Base-by-base conservation (phyloP, 305 asterid genomes). In the Fraxinus platypoda region DNA sequence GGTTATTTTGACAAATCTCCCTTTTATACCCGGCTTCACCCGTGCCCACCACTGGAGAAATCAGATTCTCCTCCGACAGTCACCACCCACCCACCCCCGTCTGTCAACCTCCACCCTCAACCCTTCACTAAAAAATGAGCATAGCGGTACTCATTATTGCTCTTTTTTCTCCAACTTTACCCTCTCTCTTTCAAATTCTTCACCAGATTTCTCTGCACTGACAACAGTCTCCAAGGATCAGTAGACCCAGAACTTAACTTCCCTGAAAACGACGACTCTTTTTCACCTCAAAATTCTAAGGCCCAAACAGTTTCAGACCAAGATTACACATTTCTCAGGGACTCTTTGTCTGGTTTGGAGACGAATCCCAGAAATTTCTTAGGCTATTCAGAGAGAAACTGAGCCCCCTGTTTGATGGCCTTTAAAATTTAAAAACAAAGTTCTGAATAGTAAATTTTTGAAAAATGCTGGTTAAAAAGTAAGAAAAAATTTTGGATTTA, bases 311-410 rank as follows among this genome's bases (percentile, higher is more conserved):
- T 91, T 83, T 86, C 97, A 3, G 78, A 91, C 4, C 87, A 88
- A 54, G 98, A 93, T 49, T 83, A 91, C 57, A 84, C 80, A 6
- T 86, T 94, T 77, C 78, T 94, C 74, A 83, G 76, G 87, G 92
- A 90, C 72, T 86, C 97, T 21, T 43, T 91, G 81, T 81, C 86
- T 77, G 90, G 62, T 84, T 94, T 75, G 95, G 97, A 13, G 93
- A 90, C 77, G 88, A 89, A 85, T 89, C 97, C 82, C 95, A 89
- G 89, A 93, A 86, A 85, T 89, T 88, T 77, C 93, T 95, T 75
- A 89, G 99, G 89, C 87, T 79, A 78, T 94, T 90, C 81, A 91
- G 99, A 87, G 87, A 85, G 81, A 92, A 90, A 76, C 90, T 95
- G 70, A 31, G 34, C 34, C 5, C 5, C 34, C 34, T 31, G 34